Conservation (phyloP, 2,329 filamentous ascomycete species). For the Chaetomiaceae sp. region DNA sequence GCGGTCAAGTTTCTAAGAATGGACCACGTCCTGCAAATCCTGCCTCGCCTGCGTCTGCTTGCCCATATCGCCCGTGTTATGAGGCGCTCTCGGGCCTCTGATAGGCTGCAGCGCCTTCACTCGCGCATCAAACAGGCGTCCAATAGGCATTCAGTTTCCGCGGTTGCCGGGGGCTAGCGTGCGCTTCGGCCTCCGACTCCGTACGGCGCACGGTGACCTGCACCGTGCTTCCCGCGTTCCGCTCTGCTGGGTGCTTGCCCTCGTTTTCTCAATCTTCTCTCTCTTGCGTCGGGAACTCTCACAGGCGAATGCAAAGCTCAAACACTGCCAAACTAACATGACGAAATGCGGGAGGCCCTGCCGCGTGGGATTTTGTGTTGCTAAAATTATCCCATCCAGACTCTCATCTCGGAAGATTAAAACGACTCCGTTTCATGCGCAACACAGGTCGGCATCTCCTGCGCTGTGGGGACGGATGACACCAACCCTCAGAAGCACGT, state of each 20-base stretch:
- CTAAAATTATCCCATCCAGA: conserved; percentile 11
- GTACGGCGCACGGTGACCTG: background rate
- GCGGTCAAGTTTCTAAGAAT: conserved; percentile 15
- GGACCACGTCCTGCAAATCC: too few species aligned
- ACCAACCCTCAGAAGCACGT: background rate
- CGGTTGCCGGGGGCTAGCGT: conserved; percentile 1
- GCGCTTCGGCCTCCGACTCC: background rate
- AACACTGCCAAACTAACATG: background rate
- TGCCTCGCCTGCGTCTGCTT: background rate
- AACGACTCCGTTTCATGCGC: conserved; percentile 13
- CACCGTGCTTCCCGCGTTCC: background rate
- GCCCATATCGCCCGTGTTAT: background rate
- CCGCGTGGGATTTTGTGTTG: background rate
- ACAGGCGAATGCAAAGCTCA: background rate
- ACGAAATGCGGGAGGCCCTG: background rate
- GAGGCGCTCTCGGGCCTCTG: background rate
- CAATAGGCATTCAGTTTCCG: background rate
- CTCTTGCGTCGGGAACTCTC: too few species aligned
- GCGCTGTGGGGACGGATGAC: conserved; percentile 11
- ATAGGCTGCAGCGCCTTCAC: background rate
- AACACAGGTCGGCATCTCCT: conserved; percentile 3
- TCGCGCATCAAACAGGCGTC: background rate
- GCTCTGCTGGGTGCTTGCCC: background rate
- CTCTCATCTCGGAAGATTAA: conserved; percentile 16
- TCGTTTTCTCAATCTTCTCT: background rate